These are phyloP conservation scores for Cladobotryum mycophilum DNA, from an alignment of 2,329 filamentous ascomycete species.

Conservation along the genomic window DNA sequence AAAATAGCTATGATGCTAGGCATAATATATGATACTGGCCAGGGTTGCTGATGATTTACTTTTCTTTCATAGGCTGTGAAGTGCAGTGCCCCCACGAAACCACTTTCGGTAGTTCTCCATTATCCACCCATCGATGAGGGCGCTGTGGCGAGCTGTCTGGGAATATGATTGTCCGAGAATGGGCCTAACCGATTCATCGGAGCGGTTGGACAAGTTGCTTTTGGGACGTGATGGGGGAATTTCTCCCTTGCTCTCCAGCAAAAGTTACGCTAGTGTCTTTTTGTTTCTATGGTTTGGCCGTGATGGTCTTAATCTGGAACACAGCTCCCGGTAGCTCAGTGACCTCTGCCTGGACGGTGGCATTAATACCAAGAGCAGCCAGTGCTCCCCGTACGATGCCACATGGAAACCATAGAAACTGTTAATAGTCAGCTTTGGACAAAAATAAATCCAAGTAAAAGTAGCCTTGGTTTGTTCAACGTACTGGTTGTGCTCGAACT, in stretches of 20 bases:
- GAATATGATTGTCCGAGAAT: too few relatives aligned
- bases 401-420: conserved; percentile 95
- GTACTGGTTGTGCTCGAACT: conserved; percentile 69
- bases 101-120: neutral
- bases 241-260: too few relatives aligned
- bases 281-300: conserved; percentile 35
- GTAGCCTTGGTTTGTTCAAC: conserved; percentile 22
- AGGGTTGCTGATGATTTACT: conserved; percentile 30
- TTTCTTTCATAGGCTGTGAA: conserved; percentile 32
- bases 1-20: conserved; percentile 29
- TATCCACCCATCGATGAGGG: neutral
- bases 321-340: conserved; percentile 80
- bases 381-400: conserved; percentile 89
- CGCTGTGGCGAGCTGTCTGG: too few relatives aligned
- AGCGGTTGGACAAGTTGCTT: too few relatives aligned
- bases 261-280: neutral
- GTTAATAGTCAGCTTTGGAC: conserved; percentile 11
- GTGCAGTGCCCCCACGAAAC: conserved; percentile 15
- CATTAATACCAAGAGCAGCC: conserved; percentile 83
- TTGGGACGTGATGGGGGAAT: too few relatives aligned
- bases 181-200: too few relatives aligned
- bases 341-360: conserved; percentile 86
- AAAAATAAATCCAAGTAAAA: neutral
- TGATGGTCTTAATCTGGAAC: conserved; percentile 89
- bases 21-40: conserved; percentile 29